Evolutionary conservation across 805 yeast genomes (phyloP).

Genomic region (Candida peoriensis): DNA sequence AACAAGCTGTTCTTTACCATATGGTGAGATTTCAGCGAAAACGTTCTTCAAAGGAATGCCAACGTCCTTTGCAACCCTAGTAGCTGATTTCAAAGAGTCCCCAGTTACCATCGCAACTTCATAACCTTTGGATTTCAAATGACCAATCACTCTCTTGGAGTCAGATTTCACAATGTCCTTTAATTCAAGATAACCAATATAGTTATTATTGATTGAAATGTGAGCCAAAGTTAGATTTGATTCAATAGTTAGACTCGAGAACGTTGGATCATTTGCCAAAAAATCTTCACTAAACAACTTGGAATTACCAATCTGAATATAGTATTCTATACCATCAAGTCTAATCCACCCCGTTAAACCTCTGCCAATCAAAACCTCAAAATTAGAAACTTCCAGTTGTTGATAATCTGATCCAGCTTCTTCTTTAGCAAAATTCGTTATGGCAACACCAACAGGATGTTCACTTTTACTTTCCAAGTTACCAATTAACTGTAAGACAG

Average conservation of each 20-base stretch:
- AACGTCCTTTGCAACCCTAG: slow-evolving; percentile 55
- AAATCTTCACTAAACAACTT: slow-evolving; percentile 14
- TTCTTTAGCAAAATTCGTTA: slow-evolving; percentile 36
- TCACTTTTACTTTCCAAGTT: slow-evolving; percentile 66
- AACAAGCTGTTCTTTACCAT: slow-evolving; percentile 68
- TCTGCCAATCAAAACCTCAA: slow-evolving; percentile 32
- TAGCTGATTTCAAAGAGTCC: slow-evolving; percentile 63
- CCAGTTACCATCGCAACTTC: slow-evolving; percentile 88
- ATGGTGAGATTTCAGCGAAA: slow-evolving; percentile 73
- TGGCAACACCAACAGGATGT: slow-evolving; percentile 83
- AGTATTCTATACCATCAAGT: slow-evolving; percentile 18
- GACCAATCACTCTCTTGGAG: slow-evolving; percentile 53
- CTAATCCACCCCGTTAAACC: slow-evolving; percentile 29
- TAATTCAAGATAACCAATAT: slow-evolving; percentile 62
- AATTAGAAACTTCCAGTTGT: slow-evolving; percentile 13
- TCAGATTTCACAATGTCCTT: slow-evolving; percentile 65
- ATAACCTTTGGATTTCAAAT: slow-evolving; percentile 47
- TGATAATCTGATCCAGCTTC: slow-evolving; percentile 3
- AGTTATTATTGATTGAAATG: slow-evolving; percentile 52
- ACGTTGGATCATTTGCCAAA: slow-evolving; percentile 10
- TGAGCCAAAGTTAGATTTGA: slow-evolving; percentile 44
- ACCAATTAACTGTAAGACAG: slow-evolving; percentile 48
- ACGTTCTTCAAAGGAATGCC: slow-evolving; percentile 63
- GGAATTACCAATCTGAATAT: slow-evolving; percentile 51
- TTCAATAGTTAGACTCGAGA: slow-evolving; percentile 16